These are phyloP conservation scores for Hanseniaspora lindneri DNA, from an alignment of 805 yeast species.

Conservation along the genomic window DNA sequence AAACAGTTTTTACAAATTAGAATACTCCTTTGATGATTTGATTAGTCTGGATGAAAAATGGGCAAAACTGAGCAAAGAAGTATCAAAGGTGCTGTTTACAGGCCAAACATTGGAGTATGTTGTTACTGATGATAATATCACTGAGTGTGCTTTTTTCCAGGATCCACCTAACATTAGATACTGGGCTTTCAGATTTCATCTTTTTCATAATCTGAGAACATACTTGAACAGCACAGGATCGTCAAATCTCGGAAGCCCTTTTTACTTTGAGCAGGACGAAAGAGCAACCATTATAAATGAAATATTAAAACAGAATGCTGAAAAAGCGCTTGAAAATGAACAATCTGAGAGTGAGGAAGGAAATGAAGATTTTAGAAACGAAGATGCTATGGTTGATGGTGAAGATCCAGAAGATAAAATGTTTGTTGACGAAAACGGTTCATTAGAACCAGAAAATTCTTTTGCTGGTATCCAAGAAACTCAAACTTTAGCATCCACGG, in stretches of 20 bases:
- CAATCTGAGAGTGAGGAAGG: not conserved
- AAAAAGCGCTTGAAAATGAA: not conserved
- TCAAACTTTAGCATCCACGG: no score
- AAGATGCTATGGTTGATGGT: not conserved
- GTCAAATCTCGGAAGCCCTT: no score
- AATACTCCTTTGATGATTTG: not conserved
- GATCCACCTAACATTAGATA: conserved; percentile 5
- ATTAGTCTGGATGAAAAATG: conserved; percentile 7
- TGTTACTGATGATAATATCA: conserved; percentile 9
- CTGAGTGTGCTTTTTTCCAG: conserved; percentile 1
- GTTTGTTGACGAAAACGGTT: not conserved
- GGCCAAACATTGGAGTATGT: conserved; percentile 4
- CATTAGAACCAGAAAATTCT: no score
- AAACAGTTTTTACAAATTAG: not conserved
- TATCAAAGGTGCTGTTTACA: not conserved
- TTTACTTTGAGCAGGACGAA: not conserved
- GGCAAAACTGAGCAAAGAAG: not conserved
- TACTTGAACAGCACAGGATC: not conserved
- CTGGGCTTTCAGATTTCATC: conserved; percentile 9
- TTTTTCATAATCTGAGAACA: conserved; percentile 8
- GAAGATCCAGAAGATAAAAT: not conserved
- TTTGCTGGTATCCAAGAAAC: no score
- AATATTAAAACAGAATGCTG: not conserved
- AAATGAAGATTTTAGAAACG: not conserved
- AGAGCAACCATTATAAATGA: not conserved